Evolutionary conservation across 179 eudicot genomes (phyloP).

Genomic region (Drosera spatulata): DNA sequence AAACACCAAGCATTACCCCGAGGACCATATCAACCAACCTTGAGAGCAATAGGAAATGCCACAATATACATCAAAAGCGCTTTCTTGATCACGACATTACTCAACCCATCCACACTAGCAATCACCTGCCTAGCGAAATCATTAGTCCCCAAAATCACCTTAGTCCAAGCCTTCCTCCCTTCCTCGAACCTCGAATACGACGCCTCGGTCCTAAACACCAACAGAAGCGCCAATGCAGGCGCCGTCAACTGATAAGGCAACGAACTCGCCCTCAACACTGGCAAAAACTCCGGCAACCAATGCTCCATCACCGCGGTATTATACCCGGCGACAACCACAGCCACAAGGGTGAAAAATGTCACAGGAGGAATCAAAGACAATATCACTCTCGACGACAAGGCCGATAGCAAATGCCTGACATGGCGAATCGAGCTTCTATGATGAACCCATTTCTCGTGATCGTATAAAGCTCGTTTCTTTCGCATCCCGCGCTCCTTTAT

Average conservation of each 20-base stretch:
- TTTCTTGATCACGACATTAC: constrained; percentile 41
- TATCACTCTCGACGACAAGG: constrained; percentile 70
- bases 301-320: constrained; percentile 54
- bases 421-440: constrained; percentile 87
- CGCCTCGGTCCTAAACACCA: constrained; percentile 94
- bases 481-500: constrained; percentile 67
- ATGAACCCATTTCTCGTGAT: constrained; percentile 66
- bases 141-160: constrained; percentile 53
- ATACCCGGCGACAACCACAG: constrained; percentile 54
- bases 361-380: constrained; percentile 84
- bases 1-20: neutral
- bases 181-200: constrained; percentile 87
- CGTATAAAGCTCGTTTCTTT: constrained; percentile 43
- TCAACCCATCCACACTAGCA: constrained; percentile 40
- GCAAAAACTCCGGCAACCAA: constrained; percentile 66
- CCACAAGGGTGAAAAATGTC: constrained; percentile 62
- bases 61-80: constrained; percentile 74
- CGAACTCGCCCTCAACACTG: constrained; percentile 65
- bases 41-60: constrained; percentile 89
- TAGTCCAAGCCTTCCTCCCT: constrained; percentile 93
- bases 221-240: constrained; percentile 77
- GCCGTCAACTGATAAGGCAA: constrained; percentile 96
- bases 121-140: constrained; percentile 76
- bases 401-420: constrained; percentile 52
- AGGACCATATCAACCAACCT: constrained; percentile 35